These are phyloP conservation scores for Cucurbita maxima DNA, from an alignment of 306 rosid genomes.

Conservation along the genomic window DNA sequence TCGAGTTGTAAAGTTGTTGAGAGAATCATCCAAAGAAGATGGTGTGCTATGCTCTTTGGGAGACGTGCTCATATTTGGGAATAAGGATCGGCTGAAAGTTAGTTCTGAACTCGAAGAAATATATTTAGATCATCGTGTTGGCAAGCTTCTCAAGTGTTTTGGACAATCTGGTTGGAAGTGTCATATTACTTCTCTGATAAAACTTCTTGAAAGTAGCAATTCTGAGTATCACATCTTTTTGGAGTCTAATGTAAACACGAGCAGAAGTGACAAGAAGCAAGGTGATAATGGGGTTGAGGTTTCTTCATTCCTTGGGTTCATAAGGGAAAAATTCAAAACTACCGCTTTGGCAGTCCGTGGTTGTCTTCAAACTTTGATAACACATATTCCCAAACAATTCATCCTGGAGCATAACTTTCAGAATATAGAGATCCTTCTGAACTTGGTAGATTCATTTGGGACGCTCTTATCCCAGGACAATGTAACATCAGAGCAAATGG, in stretches of 20 bases:
- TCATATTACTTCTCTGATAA: constrained; percentile 34
- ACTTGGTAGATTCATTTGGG: constrained; percentile 26
- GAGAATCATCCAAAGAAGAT: constrained; percentile 10
- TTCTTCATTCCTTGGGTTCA: constrained; percentile 41
- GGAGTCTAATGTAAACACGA: constrained; percentile 22
- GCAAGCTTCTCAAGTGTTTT: constrained; percentile 31
- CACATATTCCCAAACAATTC: constrained; percentile 36
- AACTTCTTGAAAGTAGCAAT: constrained; percentile 48
- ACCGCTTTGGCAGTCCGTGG: constrained; percentile 14
- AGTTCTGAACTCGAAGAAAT: constrained; percentile 37
- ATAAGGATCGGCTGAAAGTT: constrained; percentile 45
- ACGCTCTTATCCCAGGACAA: constrained; percentile 19
- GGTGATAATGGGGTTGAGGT: neutral
- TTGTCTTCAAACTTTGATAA: constrained; percentile 30
- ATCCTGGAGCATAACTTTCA: constrained; percentile 22
- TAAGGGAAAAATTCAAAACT: constrained; percentile 26
- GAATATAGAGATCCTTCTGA: constrained; percentile 17
- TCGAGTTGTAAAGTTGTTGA: constrained; percentile 35
- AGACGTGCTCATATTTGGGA: constrained; percentile 53
- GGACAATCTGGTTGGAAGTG: constrained; percentile 46
- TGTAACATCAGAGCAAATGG: constrained; percentile 20
- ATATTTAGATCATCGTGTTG: constrained; percentile 49
- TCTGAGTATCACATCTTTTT: constrained; percentile 31
- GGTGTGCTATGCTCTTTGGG: constrained; percentile 30
- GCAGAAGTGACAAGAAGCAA: neutral